These are phyloP conservation scores for Mariannaea elegans DNA, from an alignment of 2,329 filamentous ascomycete genomes.

Conservation along the genomic window DNA sequence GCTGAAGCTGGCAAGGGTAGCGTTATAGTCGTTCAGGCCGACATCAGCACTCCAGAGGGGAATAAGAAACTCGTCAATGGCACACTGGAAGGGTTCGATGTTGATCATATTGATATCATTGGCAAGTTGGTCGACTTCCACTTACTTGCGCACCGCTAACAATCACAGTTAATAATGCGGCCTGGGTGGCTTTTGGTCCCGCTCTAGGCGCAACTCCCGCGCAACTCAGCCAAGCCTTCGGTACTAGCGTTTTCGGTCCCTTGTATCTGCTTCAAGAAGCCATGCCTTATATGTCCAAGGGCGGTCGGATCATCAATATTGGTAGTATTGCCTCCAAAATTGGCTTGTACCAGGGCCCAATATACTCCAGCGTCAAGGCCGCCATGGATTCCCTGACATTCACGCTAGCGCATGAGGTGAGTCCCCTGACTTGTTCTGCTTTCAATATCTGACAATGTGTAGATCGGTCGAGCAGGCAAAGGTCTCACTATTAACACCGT, in stretches of 20 bases:
- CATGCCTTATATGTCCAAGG: not conserved
- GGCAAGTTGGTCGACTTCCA: no score
- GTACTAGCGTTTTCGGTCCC: not conserved
- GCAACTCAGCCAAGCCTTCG: not conserved
- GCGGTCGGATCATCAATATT: constrained; percentile 6
- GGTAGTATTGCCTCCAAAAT: constrained; percentile 23
- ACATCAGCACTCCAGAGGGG: not conserved
- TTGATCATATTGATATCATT: constrained; percentile 3
- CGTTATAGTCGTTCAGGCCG: not conserved
- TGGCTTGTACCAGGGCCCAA: constrained; percentile 2
- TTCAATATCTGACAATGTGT: no score
- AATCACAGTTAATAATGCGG: constrained; percentile 5
- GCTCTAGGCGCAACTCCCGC: not conserved
- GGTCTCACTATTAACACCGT: constrained; percentile 49
- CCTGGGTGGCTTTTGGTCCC: not conserved
- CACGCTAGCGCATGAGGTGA: constrained; percentile 23
- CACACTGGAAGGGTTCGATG: not conserved
- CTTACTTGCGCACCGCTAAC: no score
- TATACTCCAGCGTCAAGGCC: constrained; percentile 43
- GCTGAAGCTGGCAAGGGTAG: not conserved
- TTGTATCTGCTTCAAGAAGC: not conserved
- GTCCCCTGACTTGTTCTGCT: no score
- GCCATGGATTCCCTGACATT: constrained; percentile 44
- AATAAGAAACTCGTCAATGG: not conserved
- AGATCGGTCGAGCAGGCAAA: no score